Base-by-base conservation (phyloP, 129 eudicot species). In the Centaurea solstitialis region DNA sequence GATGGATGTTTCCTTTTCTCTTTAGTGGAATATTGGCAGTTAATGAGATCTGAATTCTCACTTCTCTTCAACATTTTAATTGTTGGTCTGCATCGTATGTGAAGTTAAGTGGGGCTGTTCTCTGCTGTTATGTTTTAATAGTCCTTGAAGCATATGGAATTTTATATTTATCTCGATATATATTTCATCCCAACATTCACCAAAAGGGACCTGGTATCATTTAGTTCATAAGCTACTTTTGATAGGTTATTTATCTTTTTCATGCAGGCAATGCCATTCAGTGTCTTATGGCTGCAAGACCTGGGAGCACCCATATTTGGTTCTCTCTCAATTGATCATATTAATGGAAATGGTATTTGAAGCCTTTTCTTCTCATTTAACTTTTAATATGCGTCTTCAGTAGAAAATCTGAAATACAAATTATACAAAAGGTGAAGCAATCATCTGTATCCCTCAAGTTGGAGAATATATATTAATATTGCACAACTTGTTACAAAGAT, bases 291-390 rank as follows among this genome's bases (percentile, higher is more conserved):
- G 99, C 53, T 82, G 83, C 92, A 85, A 85, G 93, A 95, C 64
- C 40, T 95, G 64, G 95, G 91, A 84, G 93, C 97, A 67, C 99
- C 99, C 41, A 64, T 91, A 40, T 95, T 95, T 86, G 99, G 96
- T 24, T 95, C 98, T 81, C 93, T 95, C 78, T 79, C 89, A 75
- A 80, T 95, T 68, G 68, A 88, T 73, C 82, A 57, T 20, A 40
- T 71, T 65, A 80, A 70, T 68, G 92, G 98, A 73, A 91, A 91
- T 62, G 92, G 97, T 90, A 79, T 28, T 7, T 50, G 23, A 70
- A 61, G 8, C 17, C 22, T 78, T 35, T 15, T 13, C 18, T 22
- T 66, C 40, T 9, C 53, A 10, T 35, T 50, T 74, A 17, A 64
- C 7, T 37, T 79, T 17, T 66, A 9, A 73, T 73, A 37, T 23